Evolutionary conservation across 2,329 filamentous ascomycete species (phyloP).

Genomic region (Curvularia eragrostidis): DNA sequence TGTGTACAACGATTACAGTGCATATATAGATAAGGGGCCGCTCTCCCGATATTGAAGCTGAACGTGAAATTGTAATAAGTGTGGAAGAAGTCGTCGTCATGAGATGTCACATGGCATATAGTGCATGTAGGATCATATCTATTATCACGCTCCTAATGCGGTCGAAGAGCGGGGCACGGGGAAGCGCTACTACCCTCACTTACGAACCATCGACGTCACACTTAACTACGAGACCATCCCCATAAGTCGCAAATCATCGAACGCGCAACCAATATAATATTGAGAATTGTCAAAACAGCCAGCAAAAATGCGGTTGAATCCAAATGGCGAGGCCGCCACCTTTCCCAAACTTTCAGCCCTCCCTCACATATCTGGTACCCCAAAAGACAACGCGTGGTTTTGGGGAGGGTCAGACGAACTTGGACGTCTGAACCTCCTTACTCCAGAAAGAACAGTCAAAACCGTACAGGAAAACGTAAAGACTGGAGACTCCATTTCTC

Average conservation of each 20-base stretch:
- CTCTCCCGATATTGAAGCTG: background rate
- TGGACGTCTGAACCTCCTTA: conserved; percentile 67
- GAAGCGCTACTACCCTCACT: background rate
- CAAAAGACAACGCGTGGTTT: conserved; percentile 32
- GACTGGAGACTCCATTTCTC: conserved; percentile 60
- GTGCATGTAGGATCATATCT: background rate
- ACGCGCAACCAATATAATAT: background rate
- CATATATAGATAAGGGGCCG: conserved; percentile 48
- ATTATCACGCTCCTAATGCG: conserved; percentile 3
- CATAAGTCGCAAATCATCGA: background rate
- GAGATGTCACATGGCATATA: background rate
- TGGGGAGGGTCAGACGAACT: conserved; percentile 49
- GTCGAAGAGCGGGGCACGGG: conserved; percentile 6
- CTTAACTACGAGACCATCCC: background rate
- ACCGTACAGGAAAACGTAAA: conserved; percentile 59
- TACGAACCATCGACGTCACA: conserved; percentile 10
- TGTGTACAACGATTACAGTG: conserved; percentile 54
- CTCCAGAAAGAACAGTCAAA: conserved; percentile 59
- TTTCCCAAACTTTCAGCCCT: conserved; percentile 32
- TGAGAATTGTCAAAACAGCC: background rate
- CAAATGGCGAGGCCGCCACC: conserved; percentile 25
- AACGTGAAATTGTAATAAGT: background rate
- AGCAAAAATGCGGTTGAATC: conserved; percentile 27
- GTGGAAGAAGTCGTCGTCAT: background rate
- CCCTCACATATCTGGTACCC: conserved; percentile 31